phyloP scores from a whole-genome alignment of 805 yeast species.

The Saturnispora dispora region DNA sequence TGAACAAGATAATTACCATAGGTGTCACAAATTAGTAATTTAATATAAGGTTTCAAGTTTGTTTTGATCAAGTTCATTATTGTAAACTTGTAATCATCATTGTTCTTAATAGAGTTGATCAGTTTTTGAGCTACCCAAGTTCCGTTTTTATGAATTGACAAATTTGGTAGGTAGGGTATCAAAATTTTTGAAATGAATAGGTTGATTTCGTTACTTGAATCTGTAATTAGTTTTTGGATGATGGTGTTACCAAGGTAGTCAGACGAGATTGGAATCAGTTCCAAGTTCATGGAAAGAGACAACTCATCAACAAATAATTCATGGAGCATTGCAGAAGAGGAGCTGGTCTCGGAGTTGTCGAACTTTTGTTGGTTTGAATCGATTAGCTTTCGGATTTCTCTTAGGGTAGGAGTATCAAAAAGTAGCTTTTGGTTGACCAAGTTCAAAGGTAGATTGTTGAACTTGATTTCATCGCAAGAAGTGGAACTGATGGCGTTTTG shows the following conservation, averaged over 20 bases:
- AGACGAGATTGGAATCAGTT: slow-evolving; percentile 81
- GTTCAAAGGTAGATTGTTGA: background rate
- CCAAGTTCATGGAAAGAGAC: slow-evolving; percentile 76
- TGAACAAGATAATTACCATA: slow-evolving; percentile 96
- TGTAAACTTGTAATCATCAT: slow-evolving; percentile 26
- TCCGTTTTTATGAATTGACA: slow-evolving; percentile 95
- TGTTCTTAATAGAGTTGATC: slow-evolving; percentile 50
- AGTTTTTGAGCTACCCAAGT: slow-evolving; percentile 99
- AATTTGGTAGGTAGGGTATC: slow-evolving; percentile 73
- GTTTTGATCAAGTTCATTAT: slow-evolving; percentile 51
- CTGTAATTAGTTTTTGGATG: slow-evolving; percentile 80
- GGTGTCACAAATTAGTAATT: slow-evolving; percentile 84
- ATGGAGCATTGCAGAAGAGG: slow-evolving; percentile 37
- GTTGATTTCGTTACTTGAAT: slow-evolving; percentile 59
- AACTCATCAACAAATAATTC: slow-evolving; percentile 68
- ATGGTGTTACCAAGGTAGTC: slow-evolving; percentile 95
- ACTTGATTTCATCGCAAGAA: background rate
- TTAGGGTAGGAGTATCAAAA: background rate
- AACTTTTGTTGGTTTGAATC: slow-evolving; percentile 21
- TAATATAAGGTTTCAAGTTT: slow-evolving; percentile 70
- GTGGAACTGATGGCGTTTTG: background rate
- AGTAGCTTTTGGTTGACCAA: background rate
- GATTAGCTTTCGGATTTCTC: background rate
- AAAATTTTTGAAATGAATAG: slow-evolving; percentile 74
- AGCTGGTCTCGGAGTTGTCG: background rate